A percentile compares a stretch with the other conserved stretches of the same genome.
Conservation (phyloP, 345 rosid genomes). For the Zanthoxylum bungeanum region DNA sequence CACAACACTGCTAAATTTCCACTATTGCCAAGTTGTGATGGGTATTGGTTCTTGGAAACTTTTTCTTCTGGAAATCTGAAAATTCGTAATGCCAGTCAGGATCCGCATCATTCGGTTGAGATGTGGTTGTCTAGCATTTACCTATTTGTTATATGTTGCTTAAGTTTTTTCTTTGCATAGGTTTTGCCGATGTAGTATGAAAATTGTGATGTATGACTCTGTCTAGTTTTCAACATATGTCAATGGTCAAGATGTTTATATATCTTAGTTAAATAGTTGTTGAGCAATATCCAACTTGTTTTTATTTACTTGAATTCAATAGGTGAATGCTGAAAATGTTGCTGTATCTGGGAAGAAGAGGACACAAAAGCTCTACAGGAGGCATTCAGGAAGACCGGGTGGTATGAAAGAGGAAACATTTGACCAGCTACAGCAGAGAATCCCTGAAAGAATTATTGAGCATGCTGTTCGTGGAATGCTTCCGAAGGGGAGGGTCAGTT, state of each 20-base stretch:
- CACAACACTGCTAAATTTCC: too few species aligned
- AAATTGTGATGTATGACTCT: too few species aligned
- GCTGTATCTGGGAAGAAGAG: slow-evolving; percentile 88
- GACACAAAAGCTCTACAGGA: slow-evolving; percentile 89
- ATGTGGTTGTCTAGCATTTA: background rate
- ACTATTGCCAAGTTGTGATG: too few species aligned
- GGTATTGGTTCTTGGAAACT: background rate
- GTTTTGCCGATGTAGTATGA: too few species aligned
- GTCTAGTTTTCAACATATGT: background rate
- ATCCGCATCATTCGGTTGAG: background rate
- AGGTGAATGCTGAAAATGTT: slow-evolving; percentile 92
- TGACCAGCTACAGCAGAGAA: slow-evolving; percentile 82
- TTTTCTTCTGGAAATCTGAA: background rate
- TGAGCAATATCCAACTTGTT: background rate
- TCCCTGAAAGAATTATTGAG: slow-evolving; percentile 94
- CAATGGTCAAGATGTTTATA: background rate
- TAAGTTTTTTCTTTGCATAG: background rate
- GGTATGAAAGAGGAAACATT: slow-evolving; percentile 97
- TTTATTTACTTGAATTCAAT: slow-evolving; percentile 9
- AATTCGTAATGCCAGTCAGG: too few species aligned
- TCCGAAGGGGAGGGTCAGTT: slow-evolving; percentile 94
- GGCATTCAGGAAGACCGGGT: slow-evolving; percentile 98
- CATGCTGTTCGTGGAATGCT: slow-evolving; percentile 99
- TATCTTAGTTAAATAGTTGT: background rate
- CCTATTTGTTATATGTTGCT: background rate